These are phyloP conservation scores for Cercospora zeina DNA, from an alignment of 2,329 filamentous ascomycete genomes.

Conservation along the genomic window DNA sequence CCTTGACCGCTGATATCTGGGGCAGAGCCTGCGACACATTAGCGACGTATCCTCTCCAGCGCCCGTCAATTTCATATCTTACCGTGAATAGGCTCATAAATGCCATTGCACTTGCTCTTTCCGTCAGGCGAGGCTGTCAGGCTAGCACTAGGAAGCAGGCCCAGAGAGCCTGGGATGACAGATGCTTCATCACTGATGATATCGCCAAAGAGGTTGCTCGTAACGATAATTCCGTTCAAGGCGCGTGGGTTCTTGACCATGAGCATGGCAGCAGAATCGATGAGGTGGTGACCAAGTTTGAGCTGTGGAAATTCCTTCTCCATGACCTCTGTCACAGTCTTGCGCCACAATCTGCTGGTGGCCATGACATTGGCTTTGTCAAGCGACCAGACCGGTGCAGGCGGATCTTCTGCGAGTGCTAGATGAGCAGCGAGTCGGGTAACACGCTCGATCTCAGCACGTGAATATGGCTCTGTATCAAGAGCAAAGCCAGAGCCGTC, in stretches of 20 bases:
- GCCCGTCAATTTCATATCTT: slow-evolving; percentile 36
- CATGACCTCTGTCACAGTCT: slow-evolving; percentile 81
- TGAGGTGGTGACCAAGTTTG: slow-evolving; percentile 82
- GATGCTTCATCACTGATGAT: slow-evolving; percentile 95
- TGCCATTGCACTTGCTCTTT: slow-evolving; percentile 81
- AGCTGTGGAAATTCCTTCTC: slow-evolving; percentile 84
- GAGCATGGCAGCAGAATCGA: slow-evolving; percentile 95
- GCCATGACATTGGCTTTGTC: slow-evolving; percentile 98
- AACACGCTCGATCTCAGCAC: slow-evolving; percentile 83
- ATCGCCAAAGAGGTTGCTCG: slow-evolving; percentile 92
- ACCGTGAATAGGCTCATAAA: slow-evolving; percentile 98
- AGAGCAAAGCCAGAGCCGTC: slow-evolving; percentile 72
- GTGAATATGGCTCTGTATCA: slow-evolving; percentile 85
- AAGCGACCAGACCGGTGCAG: slow-evolving; percentile 76
- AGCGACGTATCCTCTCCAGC: neutral
- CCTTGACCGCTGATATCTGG: slow-evolving; percentile 91
- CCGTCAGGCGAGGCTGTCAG: slow-evolving; percentile 84
- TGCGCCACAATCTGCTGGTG: slow-evolving; percentile 85
- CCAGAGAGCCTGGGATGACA: slow-evolving; percentile 88
- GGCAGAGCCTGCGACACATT: slow-evolving; percentile 63
- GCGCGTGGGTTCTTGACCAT: slow-evolving; percentile 91
- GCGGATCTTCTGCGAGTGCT: slow-evolving; percentile 73
- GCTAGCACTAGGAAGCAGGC: slow-evolving; percentile 83
- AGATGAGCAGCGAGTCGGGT: slow-evolving; percentile 78
- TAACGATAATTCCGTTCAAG: slow-evolving; percentile 88